These are phyloP conservation scores for Dryas drummondii DNA, from an alignment of 306 rosid genomes.

Conservation along the genomic window DNA sequence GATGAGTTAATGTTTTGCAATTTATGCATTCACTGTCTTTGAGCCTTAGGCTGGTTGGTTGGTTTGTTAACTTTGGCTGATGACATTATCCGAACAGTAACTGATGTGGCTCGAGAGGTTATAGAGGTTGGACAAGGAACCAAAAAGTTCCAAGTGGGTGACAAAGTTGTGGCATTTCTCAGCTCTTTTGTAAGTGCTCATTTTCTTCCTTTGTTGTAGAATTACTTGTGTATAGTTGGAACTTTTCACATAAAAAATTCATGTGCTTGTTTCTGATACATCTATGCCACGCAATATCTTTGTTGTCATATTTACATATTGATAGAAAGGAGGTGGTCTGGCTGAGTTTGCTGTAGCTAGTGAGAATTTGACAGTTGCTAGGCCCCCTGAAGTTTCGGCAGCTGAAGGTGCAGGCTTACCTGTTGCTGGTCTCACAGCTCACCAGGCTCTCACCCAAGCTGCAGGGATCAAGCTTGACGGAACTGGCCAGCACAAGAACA, in stretches of 20 bases:
- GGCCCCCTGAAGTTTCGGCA: slow-evolving; percentile 49
- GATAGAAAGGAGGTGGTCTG: slow-evolving; percentile 67
- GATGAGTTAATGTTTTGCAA: not conserved
- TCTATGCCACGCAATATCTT: not conserved
- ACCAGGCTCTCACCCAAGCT: slow-evolving; percentile 49
- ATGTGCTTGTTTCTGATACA: not conserved
- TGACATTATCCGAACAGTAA: slow-evolving; percentile 37
- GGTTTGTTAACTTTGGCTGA: not conserved
- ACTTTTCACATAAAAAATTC: not conserved
- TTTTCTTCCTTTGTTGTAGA: not conserved
- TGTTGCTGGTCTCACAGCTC: slow-evolving; percentile 61
- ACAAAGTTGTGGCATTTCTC: slow-evolving; percentile 53
- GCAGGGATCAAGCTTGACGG: slow-evolving; percentile 52
- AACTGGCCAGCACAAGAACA: slow-evolving; percentile 41
- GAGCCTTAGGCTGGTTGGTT: not conserved
- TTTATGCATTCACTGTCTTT: not conserved
- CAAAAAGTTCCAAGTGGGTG: slow-evolving; percentile 52
- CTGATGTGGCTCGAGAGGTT: slow-evolving; percentile 70
- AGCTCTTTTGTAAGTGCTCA: slow-evolving; percentile 35
- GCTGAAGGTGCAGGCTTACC: slow-evolving; percentile 53
- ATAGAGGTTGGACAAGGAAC: slow-evolving; percentile 54
- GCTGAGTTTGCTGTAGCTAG: slow-evolving; percentile 45
- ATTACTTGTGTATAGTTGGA: not conserved
- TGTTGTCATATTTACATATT: not conserved
- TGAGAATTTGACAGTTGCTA: slow-evolving; percentile 26